Evolutionary conservation across 106 monocot genomes (phyloP).

Genomic region (Xerophyta viscosa): DNA sequence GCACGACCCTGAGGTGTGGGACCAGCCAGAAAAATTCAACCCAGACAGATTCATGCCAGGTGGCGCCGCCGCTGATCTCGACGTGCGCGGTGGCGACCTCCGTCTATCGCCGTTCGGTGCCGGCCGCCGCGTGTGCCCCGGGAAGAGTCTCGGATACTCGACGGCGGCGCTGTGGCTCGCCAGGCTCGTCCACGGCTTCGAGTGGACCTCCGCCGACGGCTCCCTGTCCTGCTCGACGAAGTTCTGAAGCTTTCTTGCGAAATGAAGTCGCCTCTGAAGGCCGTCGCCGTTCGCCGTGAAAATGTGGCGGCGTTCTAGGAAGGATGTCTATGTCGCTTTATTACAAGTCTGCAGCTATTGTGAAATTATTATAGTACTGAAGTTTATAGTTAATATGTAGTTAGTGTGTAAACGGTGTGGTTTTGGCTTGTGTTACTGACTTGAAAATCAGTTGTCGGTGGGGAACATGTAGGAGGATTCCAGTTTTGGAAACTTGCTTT

Average conservation of each 20-base stretch:
- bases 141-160: conserved; percentile 40
- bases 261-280: conserved; percentile 46
- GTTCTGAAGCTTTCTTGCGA: conserved; percentile 47
- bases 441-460: too few species aligned
- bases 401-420: too few species aligned
- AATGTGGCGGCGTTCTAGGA: not conserved
- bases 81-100: conserved; percentile 37
- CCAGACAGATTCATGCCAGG: conserved; percentile 31
- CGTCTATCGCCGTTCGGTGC: conserved; percentile 53
- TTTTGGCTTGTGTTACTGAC: too few species aligned
- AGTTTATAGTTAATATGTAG: too few species aligned
- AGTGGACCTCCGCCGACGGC: conserved; percentile 20
- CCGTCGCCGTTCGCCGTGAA: conserved; percentile 8
- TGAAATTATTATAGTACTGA: too few species aligned
- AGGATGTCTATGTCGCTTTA: not conserved
- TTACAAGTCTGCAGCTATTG: too few species aligned
- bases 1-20: conserved; percentile 43
- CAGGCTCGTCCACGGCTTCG: conserved; percentile 29
- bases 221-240: conserved; percentile 26
- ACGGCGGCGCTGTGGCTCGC: conserved; percentile 42
- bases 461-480: not conserved
- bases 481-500: not conserved
- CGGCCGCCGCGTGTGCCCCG: conserved; percentile 49
- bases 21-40: conserved; percentile 13
- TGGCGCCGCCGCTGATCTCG: conserved; percentile 31